Evolutionary conservation across 176 grass and related monocot genomes (phyloP).

Genomic region (Phyllostachys edulis): DNA sequence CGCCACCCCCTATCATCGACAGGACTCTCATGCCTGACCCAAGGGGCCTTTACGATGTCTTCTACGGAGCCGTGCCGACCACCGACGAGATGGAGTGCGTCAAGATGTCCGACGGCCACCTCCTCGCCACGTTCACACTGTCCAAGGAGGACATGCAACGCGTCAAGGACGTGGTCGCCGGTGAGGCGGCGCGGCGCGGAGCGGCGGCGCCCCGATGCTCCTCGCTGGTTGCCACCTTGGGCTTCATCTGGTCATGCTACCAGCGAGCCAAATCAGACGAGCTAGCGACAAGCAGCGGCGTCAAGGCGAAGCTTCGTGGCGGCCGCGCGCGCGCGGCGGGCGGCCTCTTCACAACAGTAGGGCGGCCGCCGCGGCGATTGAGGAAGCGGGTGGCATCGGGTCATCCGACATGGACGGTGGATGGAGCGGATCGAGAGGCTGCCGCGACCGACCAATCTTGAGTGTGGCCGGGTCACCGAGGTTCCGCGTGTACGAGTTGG

Average conservation of each 20-base stretch:
- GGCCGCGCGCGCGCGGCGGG: too few relatives aligned
- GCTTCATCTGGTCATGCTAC: conserved; percentile 20
- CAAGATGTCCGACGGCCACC: background rate
- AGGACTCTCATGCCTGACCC: conserved; percentile 25
- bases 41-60: background rate
- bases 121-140: conserved; percentile 33
- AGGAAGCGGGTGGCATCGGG: background rate
- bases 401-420: background rate
- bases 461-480: conserved; percentile 39
- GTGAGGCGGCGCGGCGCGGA: background rate
- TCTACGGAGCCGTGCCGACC: background rate
- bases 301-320: background rate
- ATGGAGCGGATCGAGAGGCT: background rate
- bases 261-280: background rate
- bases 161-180: background rate
- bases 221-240: conserved; percentile 23
- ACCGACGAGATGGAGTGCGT: background rate
- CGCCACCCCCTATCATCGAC: conserved; percentile 21
- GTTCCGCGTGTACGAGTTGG: conserved; percentile 41
- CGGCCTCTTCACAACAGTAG: background rate
- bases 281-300: background rate
- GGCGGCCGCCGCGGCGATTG: background rate
- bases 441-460: too few relatives aligned
- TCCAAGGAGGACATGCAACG: background rate
- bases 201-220: conserved; percentile 23